Evolutionary conservation across 2,329 filamentous ascomycete genomes (phyloP).

Genomic region (Pseudogymnoascus sp.): DNA sequence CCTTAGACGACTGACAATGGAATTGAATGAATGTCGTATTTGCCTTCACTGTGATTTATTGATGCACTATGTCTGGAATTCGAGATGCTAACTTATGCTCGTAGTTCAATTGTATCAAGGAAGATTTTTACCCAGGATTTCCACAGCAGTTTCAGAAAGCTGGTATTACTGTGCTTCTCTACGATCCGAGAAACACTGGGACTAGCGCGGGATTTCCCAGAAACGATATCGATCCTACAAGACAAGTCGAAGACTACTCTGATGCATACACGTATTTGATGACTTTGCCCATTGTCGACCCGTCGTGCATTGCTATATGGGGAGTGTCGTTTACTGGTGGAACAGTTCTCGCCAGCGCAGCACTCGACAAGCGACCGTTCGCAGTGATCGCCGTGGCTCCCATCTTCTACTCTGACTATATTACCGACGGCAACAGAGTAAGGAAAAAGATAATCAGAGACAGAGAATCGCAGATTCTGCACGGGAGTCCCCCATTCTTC

Average conservation of each 20-base stretch:
- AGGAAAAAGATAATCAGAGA: constrained; percentile 3
- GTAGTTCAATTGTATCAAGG: background rate
- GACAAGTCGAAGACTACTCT: constrained; percentile 29
- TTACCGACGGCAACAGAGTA: background rate
- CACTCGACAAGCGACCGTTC: constrained; percentile 32
- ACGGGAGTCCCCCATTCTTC: background rate
- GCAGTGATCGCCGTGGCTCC: constrained; percentile 24
- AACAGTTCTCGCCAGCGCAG: constrained; percentile 31
- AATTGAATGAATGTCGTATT: background rate
- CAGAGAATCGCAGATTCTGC: background rate
- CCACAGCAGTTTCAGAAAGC: constrained; percentile 16
- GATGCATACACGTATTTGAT: constrained; percentile 32
- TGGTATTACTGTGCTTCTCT: constrained; percentile 30
- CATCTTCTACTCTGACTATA: background rate
- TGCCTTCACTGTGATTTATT: background rate
- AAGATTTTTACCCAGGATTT: constrained; percentile 18
- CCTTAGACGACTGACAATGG: no score
- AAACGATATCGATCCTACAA: constrained; percentile 26
- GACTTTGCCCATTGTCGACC: constrained; percentile 25
- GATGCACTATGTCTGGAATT: background rate
- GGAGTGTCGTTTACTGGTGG: constrained; percentile 31
- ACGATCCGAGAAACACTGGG: constrained; percentile 29
- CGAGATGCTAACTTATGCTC: background rate
- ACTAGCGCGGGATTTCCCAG: constrained; percentile 27
- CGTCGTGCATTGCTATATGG: constrained; percentile 30